phyloP scores from a whole-genome alignment of 352 stramenopile genomes.

The Globisporangium orthogonon region DNA sequence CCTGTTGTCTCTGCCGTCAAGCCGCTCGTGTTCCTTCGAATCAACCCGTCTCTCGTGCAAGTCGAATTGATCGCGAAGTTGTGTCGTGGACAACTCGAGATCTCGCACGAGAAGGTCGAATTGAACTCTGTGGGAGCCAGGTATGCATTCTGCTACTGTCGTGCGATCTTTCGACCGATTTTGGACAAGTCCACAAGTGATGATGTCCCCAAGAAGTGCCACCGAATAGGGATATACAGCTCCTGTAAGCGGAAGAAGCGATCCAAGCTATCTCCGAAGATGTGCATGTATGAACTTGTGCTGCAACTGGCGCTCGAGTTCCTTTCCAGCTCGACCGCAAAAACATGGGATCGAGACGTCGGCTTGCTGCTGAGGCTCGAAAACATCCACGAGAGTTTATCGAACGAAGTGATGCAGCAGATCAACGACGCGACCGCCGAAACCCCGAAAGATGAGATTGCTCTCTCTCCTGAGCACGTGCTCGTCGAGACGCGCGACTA shows the following conservation, averaged over 20 bases:
- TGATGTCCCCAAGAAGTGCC: not conserved
- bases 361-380: slow-evolving; percentile 41
- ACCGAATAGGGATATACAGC: slow-evolving; percentile 5
- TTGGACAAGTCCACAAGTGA: not conserved
- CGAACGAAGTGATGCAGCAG: slow-evolving; percentile 24
- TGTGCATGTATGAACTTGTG: slow-evolving; percentile 33
- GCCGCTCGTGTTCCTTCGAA: slow-evolving; percentile 13
- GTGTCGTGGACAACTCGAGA: slow-evolving; percentile 4
- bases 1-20: slow-evolving; percentile 9
- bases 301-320: slow-evolving; percentile 35
- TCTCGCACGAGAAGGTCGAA: slow-evolving; percentile 5
- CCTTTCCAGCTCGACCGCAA: slow-evolving; percentile 21
- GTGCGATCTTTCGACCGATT: not conserved
- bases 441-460: not conserved
- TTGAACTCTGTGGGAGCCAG: slow-evolving; percentile 8
- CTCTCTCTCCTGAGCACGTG: slow-evolving; percentile 5
- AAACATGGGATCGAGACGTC: slow-evolving; percentile 44
- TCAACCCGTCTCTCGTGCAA: slow-evolving; percentile 13
- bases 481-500: slow-evolving; percentile 7
- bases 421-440: slow-evolving; percentile 8
- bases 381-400: slow-evolving; percentile 34
- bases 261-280: slow-evolving; percentile 13
- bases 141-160: slow-evolving; percentile 14
- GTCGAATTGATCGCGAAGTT: slow-evolving; percentile 8
- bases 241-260: slow-evolving; percentile 14